Evolutionary conservation across 2,329 filamentous ascomycete genomes (phyloP).

Genomic region (Thielaviopsis populi): DNA sequence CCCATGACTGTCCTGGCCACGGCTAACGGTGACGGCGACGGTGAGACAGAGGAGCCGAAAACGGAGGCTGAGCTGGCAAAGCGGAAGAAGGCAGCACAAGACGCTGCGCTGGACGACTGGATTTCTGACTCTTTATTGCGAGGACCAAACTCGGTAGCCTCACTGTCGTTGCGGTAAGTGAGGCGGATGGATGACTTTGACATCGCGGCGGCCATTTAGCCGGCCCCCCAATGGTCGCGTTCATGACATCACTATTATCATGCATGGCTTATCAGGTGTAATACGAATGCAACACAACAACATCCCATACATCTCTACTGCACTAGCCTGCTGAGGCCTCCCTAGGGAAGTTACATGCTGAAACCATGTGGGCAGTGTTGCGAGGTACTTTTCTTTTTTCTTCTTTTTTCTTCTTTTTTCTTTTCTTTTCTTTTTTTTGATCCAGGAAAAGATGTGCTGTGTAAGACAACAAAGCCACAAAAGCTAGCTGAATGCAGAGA

Average conservation of each 20-base stretch:
- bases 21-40: neutral
- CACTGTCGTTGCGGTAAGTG: conserved; percentile 6
- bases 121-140: conserved; percentile 4
- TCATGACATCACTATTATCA: neutral
- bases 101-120: conserved; percentile 13
- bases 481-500: neutral
- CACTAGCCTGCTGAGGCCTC: neutral
- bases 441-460: neutral
- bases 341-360: neutral
- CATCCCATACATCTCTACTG: neutral
- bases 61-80: neutral
- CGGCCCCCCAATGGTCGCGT: neutral
- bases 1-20: neutral
- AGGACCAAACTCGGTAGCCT: conserved; percentile 8
- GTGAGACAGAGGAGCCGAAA: neutral
- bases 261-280: neutral
- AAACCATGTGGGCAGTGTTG: neutral
- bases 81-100: neutral
- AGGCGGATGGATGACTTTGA: neutral
- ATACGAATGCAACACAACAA: neutral
- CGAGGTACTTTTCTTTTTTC: neutral
- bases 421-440: too few relatives aligned
- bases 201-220: neutral
- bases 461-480: neutral
- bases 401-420: too few relatives aligned